A percentile compares a stretch with the other conserved stretches of the same genome.
phyloP scores from a whole-genome alignment of 768 basidiomycete species.

The Lactarius akahatsu region DNA sequence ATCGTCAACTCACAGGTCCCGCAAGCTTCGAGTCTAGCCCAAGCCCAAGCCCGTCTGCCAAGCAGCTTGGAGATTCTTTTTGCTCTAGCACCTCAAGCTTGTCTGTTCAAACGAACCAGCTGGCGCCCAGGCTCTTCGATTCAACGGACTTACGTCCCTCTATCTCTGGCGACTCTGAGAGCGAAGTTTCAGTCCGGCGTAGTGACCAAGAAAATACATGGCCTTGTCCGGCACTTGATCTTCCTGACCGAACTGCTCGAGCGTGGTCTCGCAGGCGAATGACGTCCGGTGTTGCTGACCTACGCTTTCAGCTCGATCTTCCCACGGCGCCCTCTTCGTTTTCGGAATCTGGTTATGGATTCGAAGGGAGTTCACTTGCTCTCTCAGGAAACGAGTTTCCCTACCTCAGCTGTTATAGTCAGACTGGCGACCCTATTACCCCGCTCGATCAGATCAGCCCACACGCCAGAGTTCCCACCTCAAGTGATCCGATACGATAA shows the following conservation, averaged over 20 bases:
- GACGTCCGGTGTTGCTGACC: constrained; percentile 35
- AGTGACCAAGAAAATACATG: constrained; percentile 21
- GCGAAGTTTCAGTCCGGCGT: neutral
- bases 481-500: constrained; percentile 30
- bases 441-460: constrained; percentile 37
- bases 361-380: constrained; percentile 12
- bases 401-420: constrained; percentile 16
- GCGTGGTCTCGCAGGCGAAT: constrained; percentile 38
- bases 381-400: constrained; percentile 14
- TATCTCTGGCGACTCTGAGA: neutral
- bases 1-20: constrained; percentile 8
- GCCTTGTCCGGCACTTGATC: constrained; percentile 4
- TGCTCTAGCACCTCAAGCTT: constrained; percentile 13
- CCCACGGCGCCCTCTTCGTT: constrained; percentile 28
- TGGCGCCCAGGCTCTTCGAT: constrained; percentile 5
- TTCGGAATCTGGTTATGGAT: constrained; percentile 28
- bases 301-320: constrained; percentile 31
- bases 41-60: constrained; percentile 21
- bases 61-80: constrained; percentile 6
- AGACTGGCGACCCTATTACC: constrained; percentile 26
- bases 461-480: constrained; percentile 33
- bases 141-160: constrained; percentile 20
- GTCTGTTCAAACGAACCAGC: constrained; percentile 17
- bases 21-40: constrained; percentile 16
- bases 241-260: constrained; percentile 15